phyloP scores from a whole-genome alignment of 257 asterid genomes.

The Solanum etuberosum region DNA sequence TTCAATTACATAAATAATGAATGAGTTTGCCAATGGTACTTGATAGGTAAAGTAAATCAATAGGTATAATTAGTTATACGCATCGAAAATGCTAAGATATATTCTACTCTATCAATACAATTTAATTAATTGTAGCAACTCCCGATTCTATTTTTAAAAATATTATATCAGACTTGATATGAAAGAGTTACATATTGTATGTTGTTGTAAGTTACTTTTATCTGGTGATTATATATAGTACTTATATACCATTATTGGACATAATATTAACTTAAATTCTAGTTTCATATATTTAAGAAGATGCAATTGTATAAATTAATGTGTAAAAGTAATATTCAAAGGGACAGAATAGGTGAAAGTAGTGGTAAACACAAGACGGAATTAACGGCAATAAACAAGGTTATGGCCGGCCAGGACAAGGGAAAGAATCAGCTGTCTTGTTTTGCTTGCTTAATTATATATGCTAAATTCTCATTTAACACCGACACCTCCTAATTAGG shows the following conservation, averaged over 20 bases:
- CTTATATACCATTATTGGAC: neutral
- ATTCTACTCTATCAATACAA: neutral
- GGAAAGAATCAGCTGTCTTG: neutral
- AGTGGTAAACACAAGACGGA: conserved; percentile 9
- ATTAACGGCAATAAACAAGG: conserved; percentile 12
- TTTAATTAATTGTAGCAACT: neutral
- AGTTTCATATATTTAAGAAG: neutral
- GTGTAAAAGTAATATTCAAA: neutral
- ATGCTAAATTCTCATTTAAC: neutral
- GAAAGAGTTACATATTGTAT: neutral
- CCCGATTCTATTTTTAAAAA: too few species aligned
- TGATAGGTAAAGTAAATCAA: neutral
- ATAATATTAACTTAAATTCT: neutral
- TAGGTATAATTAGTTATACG: neutral
- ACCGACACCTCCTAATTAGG: conserved; percentile 16
- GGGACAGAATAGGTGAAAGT: neutral
- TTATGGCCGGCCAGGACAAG: neutral
- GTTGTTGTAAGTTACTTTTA: neutral
- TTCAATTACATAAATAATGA: neutral
- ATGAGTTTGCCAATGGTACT: neutral
- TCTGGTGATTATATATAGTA: neutral
- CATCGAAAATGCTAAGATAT: neutral
- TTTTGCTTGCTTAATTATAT: neutral
- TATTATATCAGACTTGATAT: neutral
- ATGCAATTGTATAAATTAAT: neutral